These are phyloP conservation scores for Suillus variegatus DNA, from an alignment of 768 basidiomycete species.

Conservation along the genomic window DNA sequence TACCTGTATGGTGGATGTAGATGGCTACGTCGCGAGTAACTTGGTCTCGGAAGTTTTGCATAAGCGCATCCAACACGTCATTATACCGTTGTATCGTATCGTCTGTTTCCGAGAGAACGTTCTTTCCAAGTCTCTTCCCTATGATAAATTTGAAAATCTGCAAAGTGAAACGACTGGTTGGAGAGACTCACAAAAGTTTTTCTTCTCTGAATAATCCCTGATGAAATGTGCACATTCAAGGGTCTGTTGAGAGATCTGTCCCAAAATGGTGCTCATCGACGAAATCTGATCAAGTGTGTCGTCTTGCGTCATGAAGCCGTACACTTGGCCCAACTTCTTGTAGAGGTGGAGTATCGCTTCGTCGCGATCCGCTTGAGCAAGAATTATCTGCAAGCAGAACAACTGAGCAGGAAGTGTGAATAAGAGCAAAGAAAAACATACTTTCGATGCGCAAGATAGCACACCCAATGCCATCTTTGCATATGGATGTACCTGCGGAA, in stretches of 20 bases:
- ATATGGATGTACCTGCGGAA: constrained; percentile 7
- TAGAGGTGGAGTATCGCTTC: neutral
- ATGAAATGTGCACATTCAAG: constrained; percentile 11
- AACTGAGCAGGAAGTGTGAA: no score
- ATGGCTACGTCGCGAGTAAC: no score
- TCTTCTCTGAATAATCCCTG: constrained; percentile 6
- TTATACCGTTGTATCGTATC: no score
- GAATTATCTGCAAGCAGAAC: neutral
- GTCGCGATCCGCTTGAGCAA: constrained; percentile 6
- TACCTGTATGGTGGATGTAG: no score
- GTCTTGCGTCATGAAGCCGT: constrained; percentile 4
- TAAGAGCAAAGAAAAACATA: neutral
- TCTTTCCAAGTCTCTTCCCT: no score
- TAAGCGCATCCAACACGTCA: no score
- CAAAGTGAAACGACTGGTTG: no score
- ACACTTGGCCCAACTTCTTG: neutral
- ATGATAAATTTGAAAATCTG: no score
- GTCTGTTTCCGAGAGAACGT: no score
- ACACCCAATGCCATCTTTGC: constrained; percentile 7
- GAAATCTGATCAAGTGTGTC: neutral
- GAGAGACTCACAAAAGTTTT: constrained; percentile 8
- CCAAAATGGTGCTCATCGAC: constrained; percentile 1
- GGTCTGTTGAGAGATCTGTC: constrained; percentile 4
- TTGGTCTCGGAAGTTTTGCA: no score
- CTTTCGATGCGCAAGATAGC: neutral